These are phyloP conservation scores for Cercospora nicotianae DNA, from an alignment of 2,329 filamentous ascomycete genomes.

Conservation along the genomic window DNA sequence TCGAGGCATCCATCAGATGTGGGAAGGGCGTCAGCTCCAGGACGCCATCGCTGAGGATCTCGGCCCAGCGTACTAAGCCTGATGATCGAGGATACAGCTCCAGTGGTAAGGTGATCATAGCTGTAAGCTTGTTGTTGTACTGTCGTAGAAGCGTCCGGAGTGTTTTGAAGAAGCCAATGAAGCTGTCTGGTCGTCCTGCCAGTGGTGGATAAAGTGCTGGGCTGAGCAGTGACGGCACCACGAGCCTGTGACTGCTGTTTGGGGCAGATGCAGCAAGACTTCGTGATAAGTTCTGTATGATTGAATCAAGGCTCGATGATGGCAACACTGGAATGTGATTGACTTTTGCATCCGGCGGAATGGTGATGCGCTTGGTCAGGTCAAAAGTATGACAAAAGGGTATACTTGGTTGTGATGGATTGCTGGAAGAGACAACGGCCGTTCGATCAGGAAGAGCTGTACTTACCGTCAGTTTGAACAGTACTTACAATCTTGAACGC, in stretches of 20 bases:
- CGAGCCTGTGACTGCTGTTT: slow-evolving; percentile 70
- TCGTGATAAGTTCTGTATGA: slow-evolving; percentile 60
- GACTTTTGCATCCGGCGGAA: slow-evolving; percentile 44
- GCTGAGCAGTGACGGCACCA: slow-evolving; percentile 82
- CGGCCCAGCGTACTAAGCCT: slow-evolving; percentile 81
- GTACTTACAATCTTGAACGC: slow-evolving; percentile 10
- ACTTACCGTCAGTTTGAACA: slow-evolving; percentile 29
- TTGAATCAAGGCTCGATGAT: slow-evolving; percentile 64
- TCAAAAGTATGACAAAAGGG: slow-evolving; percentile 56
- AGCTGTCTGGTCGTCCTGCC: slow-evolving; percentile 66
- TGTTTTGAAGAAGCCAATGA: slow-evolving; percentile 78
- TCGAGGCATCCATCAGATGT: slow-evolving; percentile 57
- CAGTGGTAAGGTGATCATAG: slow-evolving; percentile 74
- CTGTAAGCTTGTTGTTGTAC: slow-evolving; percentile 65
- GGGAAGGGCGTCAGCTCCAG: slow-evolving; percentile 78
- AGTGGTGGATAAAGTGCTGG: slow-evolving; percentile 77
- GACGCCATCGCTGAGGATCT: slow-evolving; percentile 80
- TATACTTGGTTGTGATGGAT: slow-evolving; percentile 13
- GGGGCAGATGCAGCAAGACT: slow-evolving; percentile 60
- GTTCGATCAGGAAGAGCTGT: slow-evolving; percentile 35
- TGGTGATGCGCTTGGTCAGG: slow-evolving; percentile 51
- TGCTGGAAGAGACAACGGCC: slow-evolving; percentile 13
- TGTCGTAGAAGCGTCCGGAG: slow-evolving; percentile 73
- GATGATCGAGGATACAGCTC: slow-evolving; percentile 74
- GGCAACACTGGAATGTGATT: slow-evolving; percentile 59